A percentile compares a stretch with the other conserved stretches of the same genome.
Conservation (phyloP, 2,329 filamentous ascomycete species). For the Madurella mycetomatis region DNA sequence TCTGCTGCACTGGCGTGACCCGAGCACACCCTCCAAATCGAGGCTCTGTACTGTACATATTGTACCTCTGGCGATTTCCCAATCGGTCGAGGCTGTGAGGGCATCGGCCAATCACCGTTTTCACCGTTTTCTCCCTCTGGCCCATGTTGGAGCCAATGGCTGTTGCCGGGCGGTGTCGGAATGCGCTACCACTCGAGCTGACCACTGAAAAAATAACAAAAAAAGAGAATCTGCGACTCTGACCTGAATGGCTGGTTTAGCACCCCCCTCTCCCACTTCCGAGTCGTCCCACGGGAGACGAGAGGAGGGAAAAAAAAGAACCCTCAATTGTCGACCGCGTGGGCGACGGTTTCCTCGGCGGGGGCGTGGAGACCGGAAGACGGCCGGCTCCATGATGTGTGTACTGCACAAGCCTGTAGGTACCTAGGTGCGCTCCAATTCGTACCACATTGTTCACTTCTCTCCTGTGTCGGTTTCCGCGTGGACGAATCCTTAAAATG, state of each 20-base stretch:
- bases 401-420: no score
- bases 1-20: neutral
- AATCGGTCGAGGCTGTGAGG: constrained; percentile 20
- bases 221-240: neutral
- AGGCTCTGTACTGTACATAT: no score
- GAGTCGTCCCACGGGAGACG: neutral
- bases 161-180: constrained; percentile 8
- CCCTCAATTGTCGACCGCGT: neutral
- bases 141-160: constrained; percentile 18
- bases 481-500: constrained; percentile 6
- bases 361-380: no score
- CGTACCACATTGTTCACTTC: no score
- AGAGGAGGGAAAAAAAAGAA: neutral
- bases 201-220: constrained; percentile 5
- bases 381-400: neutral
- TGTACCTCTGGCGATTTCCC: constrained; percentile 12
- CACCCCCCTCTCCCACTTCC: neutral
- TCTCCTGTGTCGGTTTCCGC: neutral
- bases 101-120: constrained; percentile 13
- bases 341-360: neutral
- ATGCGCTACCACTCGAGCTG: neutral
- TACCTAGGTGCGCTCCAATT: no score
- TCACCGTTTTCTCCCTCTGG: neutral
- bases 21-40: neutral
- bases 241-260: constrained; percentile 4